These are phyloP conservation scores for Solanum bukasovii DNA, from an alignment of 257 asterid genomes.

Conservation along the genomic window DNA sequence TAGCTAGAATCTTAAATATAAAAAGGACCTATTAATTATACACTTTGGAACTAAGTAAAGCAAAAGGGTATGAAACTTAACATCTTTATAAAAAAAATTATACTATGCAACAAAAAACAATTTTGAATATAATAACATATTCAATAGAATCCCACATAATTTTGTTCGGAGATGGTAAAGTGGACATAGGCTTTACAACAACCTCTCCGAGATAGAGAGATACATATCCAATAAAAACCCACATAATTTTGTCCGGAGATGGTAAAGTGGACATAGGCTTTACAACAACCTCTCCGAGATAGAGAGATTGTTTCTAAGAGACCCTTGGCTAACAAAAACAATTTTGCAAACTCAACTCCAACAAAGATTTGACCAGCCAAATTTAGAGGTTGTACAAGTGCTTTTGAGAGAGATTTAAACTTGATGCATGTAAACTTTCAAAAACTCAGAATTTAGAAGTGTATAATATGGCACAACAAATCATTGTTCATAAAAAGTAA, in stretches of 20 bases:
- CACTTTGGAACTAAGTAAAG: not conserved
- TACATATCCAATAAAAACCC: too few species aligned
- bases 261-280: not conserved
- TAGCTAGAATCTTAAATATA: too few species aligned
- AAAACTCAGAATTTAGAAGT: not conserved
- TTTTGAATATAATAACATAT: too few species aligned
- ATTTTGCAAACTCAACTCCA: not conserved
- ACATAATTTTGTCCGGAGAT: too few species aligned
- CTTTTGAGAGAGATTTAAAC: not conserved
- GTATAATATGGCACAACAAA: not conserved
- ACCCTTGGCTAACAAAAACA: not conserved
- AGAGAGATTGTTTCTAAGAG: too few species aligned
- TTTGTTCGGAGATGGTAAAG: too few species aligned
- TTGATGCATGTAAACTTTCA: not conserved
- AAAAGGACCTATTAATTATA: too few species aligned
- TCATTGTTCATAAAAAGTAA: not conserved
- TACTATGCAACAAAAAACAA: not conserved
- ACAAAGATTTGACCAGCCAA: not conserved
- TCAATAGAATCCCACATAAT: too few species aligned
- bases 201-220: too few species aligned
- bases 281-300: not conserved
- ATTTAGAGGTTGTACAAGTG: not conserved
- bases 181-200: too few species aligned
- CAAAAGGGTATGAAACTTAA: too few species aligned
- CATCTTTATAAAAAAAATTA: rapidly evolving